Conservation (phyloP, 768 basidiomycete species). For the Trametes meyenii region DNA sequence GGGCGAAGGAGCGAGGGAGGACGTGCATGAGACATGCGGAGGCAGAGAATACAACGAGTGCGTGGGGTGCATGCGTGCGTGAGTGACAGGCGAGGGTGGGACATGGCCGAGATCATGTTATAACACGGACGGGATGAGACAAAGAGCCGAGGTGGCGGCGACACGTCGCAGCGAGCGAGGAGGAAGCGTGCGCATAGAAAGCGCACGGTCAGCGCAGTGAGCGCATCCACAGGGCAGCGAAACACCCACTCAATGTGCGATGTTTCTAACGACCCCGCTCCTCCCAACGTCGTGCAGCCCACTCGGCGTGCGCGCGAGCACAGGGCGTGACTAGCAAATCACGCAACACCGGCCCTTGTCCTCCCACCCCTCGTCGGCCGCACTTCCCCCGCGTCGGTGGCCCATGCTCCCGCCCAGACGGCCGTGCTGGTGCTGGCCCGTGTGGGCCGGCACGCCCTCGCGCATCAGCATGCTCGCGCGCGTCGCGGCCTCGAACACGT, state of each 20-base stretch:
- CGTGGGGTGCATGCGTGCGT: slow-evolving; percentile 8
- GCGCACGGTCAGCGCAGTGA: slow-evolving; percentile 1
- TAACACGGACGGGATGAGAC: neutral
- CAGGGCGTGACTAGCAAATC: slow-evolving; percentile 49
- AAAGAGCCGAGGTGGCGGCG: neutral
- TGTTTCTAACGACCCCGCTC: neutral
- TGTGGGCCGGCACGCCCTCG: slow-evolving; percentile 68
- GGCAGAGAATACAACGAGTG: slow-evolving; percentile 10
- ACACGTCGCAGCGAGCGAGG: neutral
- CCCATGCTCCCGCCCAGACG: slow-evolving; percentile 38
- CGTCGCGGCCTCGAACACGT: slow-evolving; percentile 97
- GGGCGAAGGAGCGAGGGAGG: neutral
- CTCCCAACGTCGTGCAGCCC: neutral
- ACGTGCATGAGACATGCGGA: neutral
- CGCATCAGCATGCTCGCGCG: slow-evolving; percentile 95
- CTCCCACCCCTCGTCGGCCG: slow-evolving; percentile 36
- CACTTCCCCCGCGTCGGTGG: slow-evolving; percentile 34
- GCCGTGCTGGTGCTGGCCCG: slow-evolving; percentile 42
- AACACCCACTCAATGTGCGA: slow-evolving; percentile 11
- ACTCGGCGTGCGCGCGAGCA: neutral
- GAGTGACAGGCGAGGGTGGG: neutral
- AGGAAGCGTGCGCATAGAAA: slow-evolving; percentile 1
- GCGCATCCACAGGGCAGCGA: slow-evolving; percentile 2
- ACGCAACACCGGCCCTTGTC: slow-evolving; percentile 66
- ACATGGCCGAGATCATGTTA: neutral